Evolutionary conservation across 169 alveolate species (phyloP).

Genomic region (Sarcocystis neurona): DNA sequence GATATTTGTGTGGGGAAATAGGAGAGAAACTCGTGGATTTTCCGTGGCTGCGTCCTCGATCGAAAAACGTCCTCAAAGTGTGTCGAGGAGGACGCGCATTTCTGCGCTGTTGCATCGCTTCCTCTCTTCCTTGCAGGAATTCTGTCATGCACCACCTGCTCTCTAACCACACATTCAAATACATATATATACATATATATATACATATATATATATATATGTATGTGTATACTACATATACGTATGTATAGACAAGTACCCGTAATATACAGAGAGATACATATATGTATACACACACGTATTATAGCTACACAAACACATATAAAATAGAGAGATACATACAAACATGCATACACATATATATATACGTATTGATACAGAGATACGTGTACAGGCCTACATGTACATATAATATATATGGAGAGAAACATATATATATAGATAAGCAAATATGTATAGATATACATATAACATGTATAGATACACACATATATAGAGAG

Average conservation of each 20-base stretch:
- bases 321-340: not conserved
- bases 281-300: not conserved
- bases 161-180: too few relatives aligned
- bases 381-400: not conserved
- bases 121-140: too few relatives aligned
- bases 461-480: not conserved
- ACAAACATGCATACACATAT: not conserved
- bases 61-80: too few relatives aligned
- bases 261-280: not conserved
- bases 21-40: too few relatives aligned
- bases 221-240: not conserved
- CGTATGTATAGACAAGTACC: not conserved
- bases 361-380: not conserved
- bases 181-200: not conserved
- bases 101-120: too few relatives aligned
- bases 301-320: not conserved
- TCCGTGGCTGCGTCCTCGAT: too few relatives aligned
- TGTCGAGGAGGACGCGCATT: too few relatives aligned
- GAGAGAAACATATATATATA: not conserved
- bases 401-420: not conserved
- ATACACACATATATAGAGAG: constrained; percentile 9
- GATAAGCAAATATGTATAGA: not conserved
- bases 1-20: too few relatives aligned
- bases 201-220: too few relatives aligned
- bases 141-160: too few relatives aligned